Evolutionary conservation across 2,329 filamentous ascomycete genomes (phyloP).

Genomic region (Phialocephala subalpina): DNA sequence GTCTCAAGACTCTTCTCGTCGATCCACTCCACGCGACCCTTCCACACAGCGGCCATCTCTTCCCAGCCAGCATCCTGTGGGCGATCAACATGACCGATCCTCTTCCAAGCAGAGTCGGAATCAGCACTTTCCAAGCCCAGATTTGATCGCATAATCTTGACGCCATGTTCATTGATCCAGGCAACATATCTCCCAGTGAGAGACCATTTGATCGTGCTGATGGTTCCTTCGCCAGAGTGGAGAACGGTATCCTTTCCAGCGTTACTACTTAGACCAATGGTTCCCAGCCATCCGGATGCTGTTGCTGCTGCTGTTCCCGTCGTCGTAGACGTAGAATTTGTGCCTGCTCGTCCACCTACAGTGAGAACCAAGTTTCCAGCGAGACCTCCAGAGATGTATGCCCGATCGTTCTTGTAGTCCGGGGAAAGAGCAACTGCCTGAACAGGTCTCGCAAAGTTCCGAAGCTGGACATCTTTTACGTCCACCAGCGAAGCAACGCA

Average conservation of each 20-base stretch:
- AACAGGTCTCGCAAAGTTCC: conserved; percentile 93
- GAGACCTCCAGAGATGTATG: conserved; percentile 89
- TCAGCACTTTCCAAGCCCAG: conserved; percentile 80
- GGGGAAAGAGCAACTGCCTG: conserved; percentile 94
- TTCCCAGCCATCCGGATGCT: conserved; percentile 90
- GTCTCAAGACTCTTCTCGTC: conserved; percentile 81
- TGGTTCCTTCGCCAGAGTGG: conserved; percentile 90
- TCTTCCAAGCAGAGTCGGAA: conserved; percentile 88
- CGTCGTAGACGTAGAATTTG: conserved; percentile 85
- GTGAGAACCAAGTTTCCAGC: conserved; percentile 90
- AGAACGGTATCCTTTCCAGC: conserved; percentile 86
- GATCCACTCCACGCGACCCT: conserved; percentile 90
- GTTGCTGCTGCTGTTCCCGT: conserved; percentile 82
- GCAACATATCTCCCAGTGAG: conserved; percentile 89
- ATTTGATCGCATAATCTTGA: conserved; percentile 96
- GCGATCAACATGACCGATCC: conserved; percentile 89
- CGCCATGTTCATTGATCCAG: conserved; percentile 96
- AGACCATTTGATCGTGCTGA: conserved; percentile 95
- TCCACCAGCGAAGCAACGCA: conserved; percentile 90
- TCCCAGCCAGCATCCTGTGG: conserved; percentile 91
- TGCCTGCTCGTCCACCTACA: conserved; percentile 78
- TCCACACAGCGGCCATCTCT: conserved; percentile 96
- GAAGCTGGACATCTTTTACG: conserved; percentile 85
- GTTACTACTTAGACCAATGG: conserved; percentile 80
- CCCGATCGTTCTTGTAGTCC: conserved; percentile 88